These are phyloP conservation scores for Parachaetomium inaequale DNA, from an alignment of 495 filamentous ascomycete species.

Conservation along the genomic window DNA sequence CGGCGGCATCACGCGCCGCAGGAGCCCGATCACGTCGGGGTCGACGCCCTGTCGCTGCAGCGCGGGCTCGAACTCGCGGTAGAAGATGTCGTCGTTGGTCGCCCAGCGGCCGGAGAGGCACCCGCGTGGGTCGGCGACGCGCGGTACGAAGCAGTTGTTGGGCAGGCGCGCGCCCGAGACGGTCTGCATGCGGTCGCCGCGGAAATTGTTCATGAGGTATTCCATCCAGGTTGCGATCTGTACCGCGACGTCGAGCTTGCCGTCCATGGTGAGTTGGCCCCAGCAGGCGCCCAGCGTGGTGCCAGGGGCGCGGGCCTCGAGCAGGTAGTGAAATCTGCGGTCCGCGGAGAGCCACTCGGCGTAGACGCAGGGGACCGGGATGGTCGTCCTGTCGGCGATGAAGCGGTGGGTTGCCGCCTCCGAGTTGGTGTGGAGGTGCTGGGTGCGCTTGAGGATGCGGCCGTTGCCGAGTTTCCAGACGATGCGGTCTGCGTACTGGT, in stretches of 20 bases:
- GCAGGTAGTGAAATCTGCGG: neutral
- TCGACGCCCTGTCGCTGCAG: neutral
- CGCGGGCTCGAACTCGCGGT: neutral
- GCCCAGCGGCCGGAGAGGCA: neutral
- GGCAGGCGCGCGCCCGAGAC: neutral
- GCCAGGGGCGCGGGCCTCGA: neutral
- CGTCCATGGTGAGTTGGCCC: neutral
- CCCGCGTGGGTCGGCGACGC: neutral
- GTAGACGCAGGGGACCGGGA: constrained; percentile 6
- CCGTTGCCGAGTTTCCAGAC: neutral
- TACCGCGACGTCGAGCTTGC: neutral
- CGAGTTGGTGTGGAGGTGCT: neutral
- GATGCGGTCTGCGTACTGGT: neutral
- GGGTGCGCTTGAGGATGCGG: constrained; percentile 2
- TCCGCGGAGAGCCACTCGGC: constrained; percentile 7
- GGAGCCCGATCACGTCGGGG: neutral
- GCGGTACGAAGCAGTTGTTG: constrained; percentile 12
- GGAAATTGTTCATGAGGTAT: neutral
- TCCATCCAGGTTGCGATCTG: neutral
- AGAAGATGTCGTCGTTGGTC: constrained; percentile 6
- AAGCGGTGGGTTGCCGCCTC: neutral
- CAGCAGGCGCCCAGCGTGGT: neutral
- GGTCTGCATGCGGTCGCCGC: neutral
- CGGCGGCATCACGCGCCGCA: constrained; percentile 4
- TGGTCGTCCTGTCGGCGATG: neutral